phyloP scores from a whole-genome alignment of 352 stramenopile genomes.

The Phytopythium delawarense region DNA sequence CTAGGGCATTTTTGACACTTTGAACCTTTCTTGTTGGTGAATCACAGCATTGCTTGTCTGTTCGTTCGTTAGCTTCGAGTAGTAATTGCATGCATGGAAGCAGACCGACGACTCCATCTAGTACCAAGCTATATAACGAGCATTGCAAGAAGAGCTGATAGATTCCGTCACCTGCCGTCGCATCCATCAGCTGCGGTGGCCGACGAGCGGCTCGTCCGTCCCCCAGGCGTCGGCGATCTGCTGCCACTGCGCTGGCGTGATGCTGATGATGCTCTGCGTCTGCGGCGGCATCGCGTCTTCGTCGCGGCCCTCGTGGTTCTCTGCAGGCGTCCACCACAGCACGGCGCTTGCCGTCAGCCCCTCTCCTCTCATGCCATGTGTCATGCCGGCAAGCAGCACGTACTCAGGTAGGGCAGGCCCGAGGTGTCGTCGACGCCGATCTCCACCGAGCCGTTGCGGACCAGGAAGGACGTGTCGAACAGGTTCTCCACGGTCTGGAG shows the following conservation, averaged over 20 bases:
- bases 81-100: too few relatives aligned
- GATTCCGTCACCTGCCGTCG: too few relatives aligned
- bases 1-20: neutral
- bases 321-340: conserved; percentile 14
- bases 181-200: conserved; percentile 41
- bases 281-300: conserved; percentile 48
- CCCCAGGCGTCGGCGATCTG: conserved; percentile 38
- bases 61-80: too few relatives aligned
- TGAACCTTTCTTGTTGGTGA: neutral
- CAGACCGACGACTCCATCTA: too few relatives aligned
- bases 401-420: conserved; percentile 65
- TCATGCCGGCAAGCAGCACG: too few relatives aligned
- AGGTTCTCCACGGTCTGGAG: conserved; percentile 77
- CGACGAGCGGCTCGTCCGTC: conserved; percentile 54
- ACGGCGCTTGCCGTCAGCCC: conserved; percentile 4
- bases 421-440: conserved; percentile 50
- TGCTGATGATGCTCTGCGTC: conserved; percentile 79
- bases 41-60: neutral
- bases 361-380: too few relatives aligned
- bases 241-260: conserved; percentile 70
- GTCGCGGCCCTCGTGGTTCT: conserved; percentile 53
- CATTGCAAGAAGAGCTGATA: too few relatives aligned
- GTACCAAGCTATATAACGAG: too few relatives aligned
- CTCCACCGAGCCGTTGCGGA: conserved; percentile 64
- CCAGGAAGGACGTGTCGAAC: conserved; percentile 81